These are phyloP conservation scores for Ceratobasidium sp. DNA, from an alignment of 1,284 basidiomycete species.

Conservation along the genomic window DNA sequence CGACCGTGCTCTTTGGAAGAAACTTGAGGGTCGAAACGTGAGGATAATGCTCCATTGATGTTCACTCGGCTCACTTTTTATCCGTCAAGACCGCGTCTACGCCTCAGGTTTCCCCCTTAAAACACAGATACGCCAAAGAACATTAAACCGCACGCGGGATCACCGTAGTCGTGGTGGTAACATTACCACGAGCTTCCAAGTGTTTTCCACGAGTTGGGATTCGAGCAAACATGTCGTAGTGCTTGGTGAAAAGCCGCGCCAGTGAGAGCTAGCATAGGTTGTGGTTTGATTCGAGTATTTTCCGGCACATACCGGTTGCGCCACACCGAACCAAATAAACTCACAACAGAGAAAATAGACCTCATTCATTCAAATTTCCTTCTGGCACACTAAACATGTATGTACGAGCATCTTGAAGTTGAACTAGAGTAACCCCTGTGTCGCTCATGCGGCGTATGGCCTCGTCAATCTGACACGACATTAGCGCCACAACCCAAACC, in stretches of 20 bases:
- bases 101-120: neutral
- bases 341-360: too few species aligned
- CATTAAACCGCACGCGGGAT: slow-evolving; percentile 24
- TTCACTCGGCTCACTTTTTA: slow-evolving; percentile 10
- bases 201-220: neutral
- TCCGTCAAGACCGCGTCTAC: neutral
- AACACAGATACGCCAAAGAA: neutral
- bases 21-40: neutral
- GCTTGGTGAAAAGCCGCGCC: neutral
- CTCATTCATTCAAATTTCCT: too few species aligned
- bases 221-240: neutral
- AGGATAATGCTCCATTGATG: neutral
- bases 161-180: slow-evolving; percentile 7
- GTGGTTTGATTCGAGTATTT: too few species aligned
- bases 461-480: too few species aligned
- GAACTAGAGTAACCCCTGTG: too few species aligned
- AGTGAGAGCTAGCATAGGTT: too few species aligned
- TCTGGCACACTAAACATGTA: too few species aligned
- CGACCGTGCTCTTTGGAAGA: slow-evolving; percentile 5
- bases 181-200: slow-evolving; percentile 5
- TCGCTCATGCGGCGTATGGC: too few species aligned
- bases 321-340: too few species aligned
- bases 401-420: too few species aligned
- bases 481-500: too few species aligned
- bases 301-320: too few species aligned